Percentiles rank a stretch among this genome's conserved stretches.
Evolutionary conservation across 2,329 filamentous ascomycete genomes (phyloP).

Genomic region (Elsinoe fawcettii): DNA sequence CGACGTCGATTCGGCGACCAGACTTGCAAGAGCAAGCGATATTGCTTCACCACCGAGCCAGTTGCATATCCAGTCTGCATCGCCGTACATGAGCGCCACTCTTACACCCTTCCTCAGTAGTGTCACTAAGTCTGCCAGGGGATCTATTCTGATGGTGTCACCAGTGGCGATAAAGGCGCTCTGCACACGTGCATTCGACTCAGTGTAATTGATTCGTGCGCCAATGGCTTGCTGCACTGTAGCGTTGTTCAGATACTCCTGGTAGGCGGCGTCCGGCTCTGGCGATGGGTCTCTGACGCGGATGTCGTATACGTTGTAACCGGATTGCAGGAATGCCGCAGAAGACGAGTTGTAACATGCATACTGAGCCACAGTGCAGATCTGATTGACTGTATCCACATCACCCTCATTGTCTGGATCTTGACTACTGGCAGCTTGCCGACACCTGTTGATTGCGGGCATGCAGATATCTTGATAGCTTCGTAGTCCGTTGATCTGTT

Average conservation of each 20-base stretch:
- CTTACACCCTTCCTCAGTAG: constrained; percentile 31
- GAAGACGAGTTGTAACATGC: constrained; percentile 21
- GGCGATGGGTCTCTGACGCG: constrained; percentile 43
- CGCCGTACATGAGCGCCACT: constrained; percentile 28
- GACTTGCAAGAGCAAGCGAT: constrained; percentile 34
- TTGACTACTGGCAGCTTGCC: constrained; percentile 26
- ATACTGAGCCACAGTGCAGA: constrained; percentile 25
- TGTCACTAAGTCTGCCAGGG: constrained; percentile 35
- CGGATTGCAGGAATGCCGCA: constrained; percentile 19
- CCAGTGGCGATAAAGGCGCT: constrained; percentile 42
- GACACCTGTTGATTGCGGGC: constrained; percentile 44
- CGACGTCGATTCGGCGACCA: constrained; percentile 49
- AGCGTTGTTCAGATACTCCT: constrained; percentile 51
- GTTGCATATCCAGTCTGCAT: constrained; percentile 35
- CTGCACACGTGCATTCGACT: constrained; percentile 37
- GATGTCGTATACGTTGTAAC: constrained; percentile 45
- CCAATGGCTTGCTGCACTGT: constrained; percentile 51
- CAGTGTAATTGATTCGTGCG: constrained; percentile 52
- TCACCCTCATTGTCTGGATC: constrained; percentile 32
- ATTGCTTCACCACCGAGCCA: constrained; percentile 36
- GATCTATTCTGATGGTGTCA: constrained; percentile 42
- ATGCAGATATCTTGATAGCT: constrained; percentile 29
- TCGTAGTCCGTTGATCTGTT: constrained; percentile 38
- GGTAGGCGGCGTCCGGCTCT: constrained; percentile 42
- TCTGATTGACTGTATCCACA: constrained; percentile 26